phyloP scores from a whole-genome alignment of 768 basidiomycete genomes.

The Boletus tylopilopsis region DNA sequence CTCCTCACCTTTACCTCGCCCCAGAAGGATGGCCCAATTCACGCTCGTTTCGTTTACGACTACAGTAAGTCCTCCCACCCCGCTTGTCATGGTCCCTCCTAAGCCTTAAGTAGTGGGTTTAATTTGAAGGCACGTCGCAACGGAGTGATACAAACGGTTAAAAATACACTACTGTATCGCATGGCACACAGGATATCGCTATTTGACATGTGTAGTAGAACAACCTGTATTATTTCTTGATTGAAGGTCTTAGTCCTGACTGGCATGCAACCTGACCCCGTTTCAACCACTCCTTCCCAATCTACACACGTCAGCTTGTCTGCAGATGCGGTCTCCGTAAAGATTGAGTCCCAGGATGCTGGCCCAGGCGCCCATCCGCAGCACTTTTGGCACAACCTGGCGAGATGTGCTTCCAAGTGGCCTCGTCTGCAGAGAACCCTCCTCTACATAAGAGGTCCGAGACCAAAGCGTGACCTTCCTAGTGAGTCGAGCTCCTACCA shows the following conservation, averaged over 20 bases:
- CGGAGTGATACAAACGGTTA: not conserved
- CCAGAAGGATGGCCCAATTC: conserved; percentile 43
- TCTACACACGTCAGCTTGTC: conserved; percentile 12
- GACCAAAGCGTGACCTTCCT: conserved; percentile 50
- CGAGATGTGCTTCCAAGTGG: conserved; percentile 5
- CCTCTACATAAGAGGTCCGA: conserved; percentile 54
- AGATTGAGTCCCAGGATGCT: conserved; percentile 4
- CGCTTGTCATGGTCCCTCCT: conserved; percentile 5
- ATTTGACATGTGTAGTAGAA: no score
- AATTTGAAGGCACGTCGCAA: conserved; percentile 5
- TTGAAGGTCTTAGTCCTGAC: not conserved
- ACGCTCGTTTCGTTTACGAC: conserved; percentile 59
- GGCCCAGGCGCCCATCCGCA: not conserved
- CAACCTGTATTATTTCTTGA: no score
- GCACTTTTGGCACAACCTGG: conserved; percentile 7
- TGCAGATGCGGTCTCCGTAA: not conserved
- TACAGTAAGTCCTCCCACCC: conserved; percentile 47
- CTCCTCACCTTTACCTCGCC: conserved; percentile 64
- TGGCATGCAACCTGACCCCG: conserved; percentile 12
- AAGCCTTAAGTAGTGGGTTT: conserved; percentile 17
- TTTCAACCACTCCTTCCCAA: not conserved
- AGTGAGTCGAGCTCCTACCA: conserved; percentile 25
- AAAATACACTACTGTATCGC: no score
- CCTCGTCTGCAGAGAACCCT: conserved; percentile 18
- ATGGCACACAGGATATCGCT: no score